Base-by-base conservation (phyloP, 2,329 filamentous ascomycete genomes). In the Diaporthe sp. region DNA sequence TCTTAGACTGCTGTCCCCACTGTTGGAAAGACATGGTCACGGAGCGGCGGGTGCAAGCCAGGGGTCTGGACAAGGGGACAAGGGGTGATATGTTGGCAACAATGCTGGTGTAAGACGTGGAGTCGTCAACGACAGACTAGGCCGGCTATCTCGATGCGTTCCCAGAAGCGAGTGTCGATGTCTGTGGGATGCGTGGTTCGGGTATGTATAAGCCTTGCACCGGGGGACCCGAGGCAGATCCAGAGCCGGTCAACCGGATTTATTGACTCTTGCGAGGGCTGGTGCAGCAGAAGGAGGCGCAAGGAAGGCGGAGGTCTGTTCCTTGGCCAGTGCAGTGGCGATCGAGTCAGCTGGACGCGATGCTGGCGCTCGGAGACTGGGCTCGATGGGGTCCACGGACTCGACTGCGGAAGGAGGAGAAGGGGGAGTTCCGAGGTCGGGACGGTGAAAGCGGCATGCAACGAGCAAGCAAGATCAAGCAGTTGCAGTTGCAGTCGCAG, bases 1-100 rank as follows among this genome's bases (percentile, higher is more conserved):
- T 89, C 72, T 86, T 84, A 70, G 83, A 82, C 28, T 80, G 77
- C 44, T 86, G 85, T 53, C 83, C 79, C 82, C 79, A 83, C 55
- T 84, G 80, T 39, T 81, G 79, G 68, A 82, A 82, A 79, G 86
- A 84, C 85, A 87, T 88, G 76, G 57, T 80, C 78, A 55, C 34
- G 34, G 34, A 70, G 46, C 9, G n/a, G 34, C 34, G 22, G 65
- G 65, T 15, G 46, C 34, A 62, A 46, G 2, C 10, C 12, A 55
- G 51, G 25, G 51, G 51, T 5, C 31, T 55, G 25, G 12, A 61
- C 37, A 67, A 51, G 37, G 34, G 44, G 28, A 22, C 37, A 39
- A n/a, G 37, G n/a, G 44, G 51, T 67, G 58, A 15, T 71, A 76
- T 67, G 57, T 42, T 55, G 58, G n/a, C 51, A 57, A 49, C 39